Conservation (phyloP, 805 yeast genomes). For the Barnettozyma sucrosica region DNA sequence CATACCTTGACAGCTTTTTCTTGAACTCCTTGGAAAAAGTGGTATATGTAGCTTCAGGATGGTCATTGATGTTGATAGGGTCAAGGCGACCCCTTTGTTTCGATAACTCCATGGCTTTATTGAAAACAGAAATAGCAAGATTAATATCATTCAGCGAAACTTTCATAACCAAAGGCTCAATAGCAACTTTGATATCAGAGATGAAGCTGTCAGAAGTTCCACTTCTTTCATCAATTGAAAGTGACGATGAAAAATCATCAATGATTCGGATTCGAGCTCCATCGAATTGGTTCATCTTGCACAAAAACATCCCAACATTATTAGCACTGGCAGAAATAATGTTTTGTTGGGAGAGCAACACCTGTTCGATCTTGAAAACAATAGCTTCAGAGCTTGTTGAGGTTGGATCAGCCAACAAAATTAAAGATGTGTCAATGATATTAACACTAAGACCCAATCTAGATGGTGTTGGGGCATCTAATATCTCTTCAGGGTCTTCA, state of each 20-base stretch:
- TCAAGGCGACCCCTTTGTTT: conserved; percentile 20
- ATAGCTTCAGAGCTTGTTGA: conserved; percentile 72
- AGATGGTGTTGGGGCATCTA: conserved; percentile 1
- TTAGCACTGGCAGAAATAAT: conserved; percentile 61
- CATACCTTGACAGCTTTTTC: conserved; percentile 54
- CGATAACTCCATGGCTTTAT: conserved; percentile 54
- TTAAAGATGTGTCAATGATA: conserved; percentile 69
- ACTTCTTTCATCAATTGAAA: conserved; percentile 66
- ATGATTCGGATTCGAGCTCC: conserved; percentile 62
- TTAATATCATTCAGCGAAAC: conserved; percentile 83
- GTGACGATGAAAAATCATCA: conserved; percentile 82
- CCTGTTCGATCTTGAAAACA: conserved; percentile 81
- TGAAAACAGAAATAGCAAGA: conserved; percentile 68
- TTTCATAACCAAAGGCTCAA: conserved; percentile 77
- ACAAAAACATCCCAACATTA: conserved; percentile 81
- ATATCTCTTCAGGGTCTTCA: conserved; percentile 5
- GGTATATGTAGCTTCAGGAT: conserved; percentile 22
- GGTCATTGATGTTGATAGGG: conserved; percentile 9
- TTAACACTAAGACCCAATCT: conserved; percentile 54
- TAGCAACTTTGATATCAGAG: conserved; percentile 59
- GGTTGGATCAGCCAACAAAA: conserved; percentile 76
- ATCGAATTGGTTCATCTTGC: conserved; percentile 65
- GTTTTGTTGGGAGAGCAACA: conserved; percentile 62
- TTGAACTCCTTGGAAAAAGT: conserved; percentile 60
- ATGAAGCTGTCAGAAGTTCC: conserved; percentile 52